These are phyloP conservation scores for Kwoniella sp. DNA, from an alignment of 768 basidiomycete genomes.

Conservation along the genomic window DNA sequence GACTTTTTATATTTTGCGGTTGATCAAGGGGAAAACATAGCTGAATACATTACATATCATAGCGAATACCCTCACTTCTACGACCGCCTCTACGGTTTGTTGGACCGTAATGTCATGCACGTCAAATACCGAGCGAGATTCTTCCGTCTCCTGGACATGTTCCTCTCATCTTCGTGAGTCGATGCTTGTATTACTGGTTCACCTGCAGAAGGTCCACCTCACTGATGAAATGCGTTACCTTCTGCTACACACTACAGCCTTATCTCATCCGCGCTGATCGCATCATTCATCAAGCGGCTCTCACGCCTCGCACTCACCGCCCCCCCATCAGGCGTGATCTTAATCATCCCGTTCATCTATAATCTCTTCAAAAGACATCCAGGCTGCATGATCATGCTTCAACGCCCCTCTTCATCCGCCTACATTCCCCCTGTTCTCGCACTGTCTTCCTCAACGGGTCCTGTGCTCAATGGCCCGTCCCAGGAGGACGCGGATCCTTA, in stretches of 20 bases:
- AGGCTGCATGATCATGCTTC: conserved; percentile 88
- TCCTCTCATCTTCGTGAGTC: conserved; percentile 85
- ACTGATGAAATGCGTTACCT: too few relatives aligned
- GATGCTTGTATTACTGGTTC: not conserved
- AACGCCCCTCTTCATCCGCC: conserved; percentile 58
- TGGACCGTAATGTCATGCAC: conserved; percentile 84
- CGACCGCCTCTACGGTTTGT: conserved; percentile 82
- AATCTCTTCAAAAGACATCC: conserved; percentile 92
- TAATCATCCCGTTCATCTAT: conserved; percentile 90
- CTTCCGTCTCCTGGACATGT: conserved; percentile 87
- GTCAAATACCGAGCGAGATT: conserved; percentile 91
- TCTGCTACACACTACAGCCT: conserved; percentile 61
- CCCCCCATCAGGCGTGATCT: conserved; percentile 85
- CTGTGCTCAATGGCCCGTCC: not conserved
- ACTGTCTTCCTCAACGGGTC: not conserved
- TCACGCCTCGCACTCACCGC: conserved; percentile 79
- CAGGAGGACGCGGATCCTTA: conserved; percentile 64
- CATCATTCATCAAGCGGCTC: conserved; percentile 91
- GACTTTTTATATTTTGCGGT: conserved; percentile 3
- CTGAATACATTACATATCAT: not conserved
- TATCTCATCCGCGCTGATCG: conserved; percentile 84
- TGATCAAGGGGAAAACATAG: not conserved
- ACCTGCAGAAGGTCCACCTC: not conserved
- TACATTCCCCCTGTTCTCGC: conserved; percentile 1
- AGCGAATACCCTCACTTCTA: conserved; percentile 98